Conservation (phyloP, 1,139 yeast genomes). For the Maudiozyma humilis region DNA sequence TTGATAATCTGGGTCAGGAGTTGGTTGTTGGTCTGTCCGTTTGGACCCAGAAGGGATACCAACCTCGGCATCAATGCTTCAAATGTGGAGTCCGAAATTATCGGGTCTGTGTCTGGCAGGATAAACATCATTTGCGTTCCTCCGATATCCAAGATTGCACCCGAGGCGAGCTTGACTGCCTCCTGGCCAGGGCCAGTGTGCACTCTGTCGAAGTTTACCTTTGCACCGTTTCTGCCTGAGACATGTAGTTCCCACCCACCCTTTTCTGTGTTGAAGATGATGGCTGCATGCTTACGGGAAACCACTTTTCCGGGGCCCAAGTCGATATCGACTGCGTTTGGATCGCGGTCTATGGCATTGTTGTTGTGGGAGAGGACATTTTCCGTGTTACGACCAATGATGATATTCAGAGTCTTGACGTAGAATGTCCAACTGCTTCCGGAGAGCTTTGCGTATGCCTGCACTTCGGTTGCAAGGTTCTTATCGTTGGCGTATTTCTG, state of each 20-base stretch:
- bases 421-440: constrained; percentile 93
- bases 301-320: constrained; percentile 96
- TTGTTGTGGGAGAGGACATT: constrained; percentile 11
- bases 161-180: constrained; percentile 61
- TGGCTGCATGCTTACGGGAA: constrained; percentile 79
- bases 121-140: constrained; percentile 99
- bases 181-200: constrained; percentile 34
- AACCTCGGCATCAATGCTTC: constrained; percentile 33
- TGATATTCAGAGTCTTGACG: constrained; percentile 68
- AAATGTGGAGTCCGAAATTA: constrained; percentile 46
- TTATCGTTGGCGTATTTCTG: constrained; percentile 54
- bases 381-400: constrained; percentile 83
- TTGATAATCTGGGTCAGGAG: constrained; percentile 20
- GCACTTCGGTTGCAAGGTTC: constrained; percentile 75
- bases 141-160: constrained; percentile 85
- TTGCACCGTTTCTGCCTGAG: constrained; percentile 86
- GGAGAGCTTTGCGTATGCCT: constrained; percentile 92
- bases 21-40: constrained; percentile 16
- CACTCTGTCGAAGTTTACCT: constrained; percentile 65
- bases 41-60: constrained; percentile 19
- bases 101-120: constrained; percentile 83
- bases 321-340: constrained; percentile 61
- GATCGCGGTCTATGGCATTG: constrained; percentile 10
- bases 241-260: constrained; percentile 83
- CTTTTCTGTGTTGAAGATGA: constrained; percentile 63